These are phyloP conservation scores for Fraxinus dipetala DNA, from an alignment of 305 asterid species.

Conservation along the genomic window DNA sequence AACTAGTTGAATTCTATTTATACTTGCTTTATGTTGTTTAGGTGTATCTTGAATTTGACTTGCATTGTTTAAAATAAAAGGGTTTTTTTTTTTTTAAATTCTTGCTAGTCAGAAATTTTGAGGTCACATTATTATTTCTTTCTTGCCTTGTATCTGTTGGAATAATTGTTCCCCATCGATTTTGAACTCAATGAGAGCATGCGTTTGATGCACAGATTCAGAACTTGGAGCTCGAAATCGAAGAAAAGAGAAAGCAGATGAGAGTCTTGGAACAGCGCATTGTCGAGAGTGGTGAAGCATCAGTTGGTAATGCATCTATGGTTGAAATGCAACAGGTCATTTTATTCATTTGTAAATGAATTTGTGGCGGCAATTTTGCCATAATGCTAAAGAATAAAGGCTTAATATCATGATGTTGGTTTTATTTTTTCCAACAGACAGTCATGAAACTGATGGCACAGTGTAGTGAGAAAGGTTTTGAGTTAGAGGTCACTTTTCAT, in stretches of 20 bases:
- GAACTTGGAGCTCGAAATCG: slow-evolving; percentile 83
- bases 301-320: slow-evolving; percentile 75
- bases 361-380: background rate
- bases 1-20: slow-evolving; percentile 10
- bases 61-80: slow-evolving; percentile 5
- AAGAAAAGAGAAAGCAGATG: slow-evolving; percentile 85
- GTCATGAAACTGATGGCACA: slow-evolving; percentile 73
- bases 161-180: slow-evolving; percentile 5
- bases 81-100: background rate
- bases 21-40: background rate
- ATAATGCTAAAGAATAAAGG: slow-evolving; percentile 9
- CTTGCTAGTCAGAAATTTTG: background rate
- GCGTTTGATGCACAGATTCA: slow-evolving; percentile 53
- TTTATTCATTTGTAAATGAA: slow-evolving; percentile 11
- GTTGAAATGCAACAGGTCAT: slow-evolving; percentile 92
- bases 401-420: slow-evolving; percentile 18
- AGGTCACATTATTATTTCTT: slow-evolving; percentile 10
- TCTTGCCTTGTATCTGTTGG: slow-evolving; percentile 13
- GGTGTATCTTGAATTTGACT: slow-evolving; percentile 1
- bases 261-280: slow-evolving; percentile 73
- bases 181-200: slow-evolving; percentile 10
- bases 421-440: slow-evolving; percentile 49
- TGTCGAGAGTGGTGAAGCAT: slow-evolving; percentile 82
- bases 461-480: slow-evolving; percentile 84
- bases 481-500: slow-evolving; percentile 69